A percentile compares a stretch with the other conserved stretches of the same genome.
Evolutionary conservation across 208 protist genomes (phyloP).

Genomic region (Herpetomonas samuelpessoai): DNA sequence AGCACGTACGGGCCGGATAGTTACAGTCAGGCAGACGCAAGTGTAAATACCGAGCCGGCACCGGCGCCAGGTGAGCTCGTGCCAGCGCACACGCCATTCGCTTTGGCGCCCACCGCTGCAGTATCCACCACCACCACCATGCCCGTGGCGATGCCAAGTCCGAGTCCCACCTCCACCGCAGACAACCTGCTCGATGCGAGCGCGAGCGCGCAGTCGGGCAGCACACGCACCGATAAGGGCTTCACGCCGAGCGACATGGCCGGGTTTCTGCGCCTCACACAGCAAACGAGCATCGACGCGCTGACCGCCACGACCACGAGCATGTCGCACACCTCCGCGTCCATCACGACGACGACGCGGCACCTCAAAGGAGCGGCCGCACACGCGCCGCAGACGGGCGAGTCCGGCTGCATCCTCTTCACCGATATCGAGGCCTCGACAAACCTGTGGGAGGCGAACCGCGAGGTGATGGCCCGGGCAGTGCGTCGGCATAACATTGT

Average conservation of each 20-base stretch:
- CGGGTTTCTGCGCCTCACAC: background rate
- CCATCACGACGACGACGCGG: too few relatives aligned
- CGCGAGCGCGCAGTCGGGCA: background rate
- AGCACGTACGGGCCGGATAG: too few relatives aligned
- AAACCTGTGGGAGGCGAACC: slow-evolving; percentile 42
- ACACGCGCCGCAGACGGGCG: background rate
- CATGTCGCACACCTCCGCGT: background rate
- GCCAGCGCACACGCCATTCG: background rate
- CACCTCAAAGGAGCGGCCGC: background rate
- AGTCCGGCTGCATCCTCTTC: slow-evolving; percentile 30
- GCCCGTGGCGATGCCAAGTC: background rate
- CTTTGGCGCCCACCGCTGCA: background rate
- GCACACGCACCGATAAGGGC: background rate
- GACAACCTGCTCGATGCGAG: background rate
- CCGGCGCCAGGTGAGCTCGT: slow-evolving; percentile 6
- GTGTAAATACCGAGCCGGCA: slow-evolving; percentile 25
- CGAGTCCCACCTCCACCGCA: background rate
- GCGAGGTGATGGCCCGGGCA: slow-evolving; percentile 29
- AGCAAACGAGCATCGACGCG: background rate
- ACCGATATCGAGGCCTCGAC: slow-evolving; percentile 56
- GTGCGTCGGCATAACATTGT: slow-evolving; percentile 38
- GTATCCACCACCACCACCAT: background rate
- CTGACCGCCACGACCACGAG: background rate
- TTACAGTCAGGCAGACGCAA: too few relatives aligned
- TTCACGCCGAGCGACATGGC: background rate